Evolutionary conservation across 257 asterid genomes (phyloP).

Genomic region (Solanum medicagineum): DNA sequence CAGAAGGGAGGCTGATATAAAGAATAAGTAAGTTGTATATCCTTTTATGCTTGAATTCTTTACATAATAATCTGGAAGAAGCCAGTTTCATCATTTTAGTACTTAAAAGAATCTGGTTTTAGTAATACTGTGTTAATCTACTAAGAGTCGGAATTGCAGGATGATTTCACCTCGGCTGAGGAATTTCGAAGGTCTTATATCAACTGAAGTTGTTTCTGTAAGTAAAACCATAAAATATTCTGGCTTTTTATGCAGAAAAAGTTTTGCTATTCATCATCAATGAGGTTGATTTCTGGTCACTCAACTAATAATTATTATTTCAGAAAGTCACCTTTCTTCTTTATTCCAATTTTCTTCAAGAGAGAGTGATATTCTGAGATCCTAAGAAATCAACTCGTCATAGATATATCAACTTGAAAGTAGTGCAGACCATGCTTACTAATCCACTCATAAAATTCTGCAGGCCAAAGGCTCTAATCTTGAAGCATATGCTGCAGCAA

Average conservation of each 20-base stretch:
- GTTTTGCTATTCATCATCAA: neutral
- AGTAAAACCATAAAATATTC: neutral
- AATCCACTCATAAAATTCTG: neutral
- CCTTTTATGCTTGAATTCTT: neutral
- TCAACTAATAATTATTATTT: too few relatives aligned
- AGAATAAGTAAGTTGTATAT: conserved; percentile 30
- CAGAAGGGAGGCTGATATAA: conserved; percentile 42
- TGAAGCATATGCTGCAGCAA: conserved; percentile 33
- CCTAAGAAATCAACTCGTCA: neutral
- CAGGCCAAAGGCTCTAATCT: conserved; percentile 46
- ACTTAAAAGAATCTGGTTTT: neutral
- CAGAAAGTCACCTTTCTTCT: too few relatives aligned
- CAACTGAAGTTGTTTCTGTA: conserved; percentile 25
- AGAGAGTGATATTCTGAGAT: neutral
- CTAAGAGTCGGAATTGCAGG: conserved; percentile 17
- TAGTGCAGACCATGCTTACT: neutral
- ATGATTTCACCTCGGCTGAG: conserved; percentile 38
- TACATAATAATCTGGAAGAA: neutral
- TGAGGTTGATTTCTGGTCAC: neutral
- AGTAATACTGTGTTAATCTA: neutral
- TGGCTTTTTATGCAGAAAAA: neutral
- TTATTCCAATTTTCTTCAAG: too few relatives aligned
- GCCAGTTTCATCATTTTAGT: neutral
- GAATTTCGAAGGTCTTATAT: conserved; percentile 47
- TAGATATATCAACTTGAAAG: neutral